Evolutionary conservation across 345 rosid species (phyloP).

Genomic region (Acer negundo): DNA sequence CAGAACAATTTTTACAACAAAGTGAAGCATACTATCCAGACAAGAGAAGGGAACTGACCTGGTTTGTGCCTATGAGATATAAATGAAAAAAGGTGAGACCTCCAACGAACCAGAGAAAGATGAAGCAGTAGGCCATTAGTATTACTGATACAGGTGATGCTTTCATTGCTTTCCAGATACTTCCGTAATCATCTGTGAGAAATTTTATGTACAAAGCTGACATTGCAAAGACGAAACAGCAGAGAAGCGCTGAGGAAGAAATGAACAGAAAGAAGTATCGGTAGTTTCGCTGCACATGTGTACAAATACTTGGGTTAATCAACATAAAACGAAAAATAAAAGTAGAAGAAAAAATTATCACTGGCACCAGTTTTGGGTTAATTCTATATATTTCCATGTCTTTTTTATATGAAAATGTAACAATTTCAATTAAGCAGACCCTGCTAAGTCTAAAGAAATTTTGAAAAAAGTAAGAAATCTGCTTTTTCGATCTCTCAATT

Average conservation of each 20-base stretch:
- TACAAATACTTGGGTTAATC: not conserved
- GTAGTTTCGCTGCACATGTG: slow-evolving; percentile 54
- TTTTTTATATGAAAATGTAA: too few species aligned
- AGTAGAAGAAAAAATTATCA: too few species aligned
- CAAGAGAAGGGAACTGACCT: slow-evolving; percentile 34
- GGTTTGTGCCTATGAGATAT: slow-evolving; percentile 56
- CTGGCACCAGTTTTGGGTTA: too few species aligned
- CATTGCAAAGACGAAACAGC: slow-evolving; percentile 50
- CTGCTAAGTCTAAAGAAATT: too few species aligned
- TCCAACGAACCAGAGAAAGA: slow-evolving; percentile 61
- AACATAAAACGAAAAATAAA: not conserved
- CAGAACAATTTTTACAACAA: not conserved
- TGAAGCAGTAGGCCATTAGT: slow-evolving; percentile 50
- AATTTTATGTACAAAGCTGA: slow-evolving; percentile 51
- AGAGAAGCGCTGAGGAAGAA: slow-evolving; percentile 54
- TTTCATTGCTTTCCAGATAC: slow-evolving; percentile 52
- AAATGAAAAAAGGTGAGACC: slow-evolving; percentile 61
- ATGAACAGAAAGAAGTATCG: slow-evolving; percentile 57
- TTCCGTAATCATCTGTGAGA: slow-evolving; percentile 39
- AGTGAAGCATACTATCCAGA: not conserved
- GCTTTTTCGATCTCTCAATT: too few species aligned
- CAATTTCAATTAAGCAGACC: too few species aligned
- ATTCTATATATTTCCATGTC: too few species aligned
- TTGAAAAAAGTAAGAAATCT: too few species aligned
- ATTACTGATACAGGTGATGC: slow-evolving; percentile 48